Evolutionary conservation across 208 protist genomes (phyloP), one percentile per base, ranked within the genome.

Genomic region (Acanthamoeba healyi): DNA sequence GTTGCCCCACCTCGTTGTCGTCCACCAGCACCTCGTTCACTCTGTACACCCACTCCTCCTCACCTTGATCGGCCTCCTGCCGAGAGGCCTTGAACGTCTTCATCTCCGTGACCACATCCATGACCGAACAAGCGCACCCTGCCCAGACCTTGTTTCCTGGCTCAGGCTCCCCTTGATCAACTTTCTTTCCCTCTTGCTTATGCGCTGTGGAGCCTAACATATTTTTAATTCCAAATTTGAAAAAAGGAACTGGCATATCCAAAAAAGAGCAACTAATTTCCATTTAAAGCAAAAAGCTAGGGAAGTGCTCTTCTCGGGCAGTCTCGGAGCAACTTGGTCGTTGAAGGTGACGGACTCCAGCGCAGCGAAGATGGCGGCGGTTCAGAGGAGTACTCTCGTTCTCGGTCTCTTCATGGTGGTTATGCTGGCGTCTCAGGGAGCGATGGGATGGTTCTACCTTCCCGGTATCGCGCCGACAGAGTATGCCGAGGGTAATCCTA

Each of bases 391-490:
- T 36, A 19, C 58, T 34, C 7, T 17, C 26, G 26, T 32, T 34
- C n/a, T 67, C n/a, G 29, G 29, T 17, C 58, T 67, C 58, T 67
- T 67, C n/a, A 29, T 79, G 36, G 19, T 79, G 19, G 6, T 79
- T 3, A 6, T 79, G 10, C 36, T 46, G 5, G 32, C 70, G 4
- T 0, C 38, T 1, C 36, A 79, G 0, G 32, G 70, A 2, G 38
- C 70, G 0, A 49, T 44, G 70, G 70, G 70, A 29, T 74, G 65
- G 34, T 94, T 94, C 34, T 97, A 97, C 65, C 54, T 97, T 2
- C 96, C 96, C 24, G 96, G 96, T 63, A 87, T 96, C n/a, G 32
- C 72, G 1, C 90, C 93, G 3, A 46, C 40, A 0, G 95, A 96
- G 61, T 97, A 97, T 51, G 7, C 32, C 4, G 36, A 90, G 6